Percentiles rank a stretch among this genome's conserved stretches.
phyloP scores from a whole-genome alignment of 257 asterid species.

The Nicotiana undulata region DNA sequence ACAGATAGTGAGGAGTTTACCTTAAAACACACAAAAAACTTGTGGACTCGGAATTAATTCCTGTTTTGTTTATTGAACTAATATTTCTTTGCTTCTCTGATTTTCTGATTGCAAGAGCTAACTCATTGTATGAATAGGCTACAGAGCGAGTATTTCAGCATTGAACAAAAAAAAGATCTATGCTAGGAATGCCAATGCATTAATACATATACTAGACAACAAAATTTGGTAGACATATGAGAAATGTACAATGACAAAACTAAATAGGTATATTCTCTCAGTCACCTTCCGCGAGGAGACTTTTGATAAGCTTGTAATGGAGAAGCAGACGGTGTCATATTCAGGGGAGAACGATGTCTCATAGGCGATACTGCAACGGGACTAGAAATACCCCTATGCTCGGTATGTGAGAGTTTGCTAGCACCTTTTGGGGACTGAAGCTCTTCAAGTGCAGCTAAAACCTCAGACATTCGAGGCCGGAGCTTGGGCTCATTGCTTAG shows the following conservation, averaged over 20 bases:
- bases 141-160: not conserved
- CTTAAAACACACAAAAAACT: too few species aligned
- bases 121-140: not conserved
- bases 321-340: slow-evolving; percentile 42
- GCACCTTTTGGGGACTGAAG: slow-evolving; percentile 43
- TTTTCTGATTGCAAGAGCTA: not conserved
- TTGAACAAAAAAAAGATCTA: not conserved
- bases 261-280: not conserved
- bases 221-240: slow-evolving; percentile 8
- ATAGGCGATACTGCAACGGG: slow-evolving; percentile 16
- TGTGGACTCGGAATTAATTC: too few species aligned
- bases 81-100: too few species aligned
- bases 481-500: slow-evolving; percentile 46
- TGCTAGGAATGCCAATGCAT: not conserved
- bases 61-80: too few species aligned
- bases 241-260: slow-evolving; percentile 16
- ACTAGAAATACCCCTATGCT: slow-evolving; percentile 18
- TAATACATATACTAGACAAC: not conserved
- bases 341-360: slow-evolving; percentile 39
- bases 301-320: slow-evolving; percentile 43
- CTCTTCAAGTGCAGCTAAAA: slow-evolving; percentile 50
- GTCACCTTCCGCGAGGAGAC: slow-evolving; percentile 41
- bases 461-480: slow-evolving; percentile 68
- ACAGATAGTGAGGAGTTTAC: too few species aligned
- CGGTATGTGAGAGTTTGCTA: slow-evolving; percentile 16